Evolutionary conservation across 257 asterid species (phyloP).

Genomic region (Nicotiana paniculata): DNA sequence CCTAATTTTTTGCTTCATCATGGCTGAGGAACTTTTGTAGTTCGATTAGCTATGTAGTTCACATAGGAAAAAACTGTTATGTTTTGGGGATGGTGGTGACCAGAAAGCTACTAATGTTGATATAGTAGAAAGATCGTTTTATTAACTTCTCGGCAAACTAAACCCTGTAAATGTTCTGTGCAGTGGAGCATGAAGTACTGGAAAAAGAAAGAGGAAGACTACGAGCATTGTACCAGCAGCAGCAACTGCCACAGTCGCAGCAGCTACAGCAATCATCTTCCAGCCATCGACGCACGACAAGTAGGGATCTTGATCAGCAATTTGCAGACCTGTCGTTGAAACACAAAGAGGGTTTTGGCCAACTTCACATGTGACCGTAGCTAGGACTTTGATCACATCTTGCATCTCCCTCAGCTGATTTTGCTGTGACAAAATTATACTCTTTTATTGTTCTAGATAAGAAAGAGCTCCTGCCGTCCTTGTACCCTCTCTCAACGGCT

Average conservation of each 20-base stretch:
- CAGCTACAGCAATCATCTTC: neutral
- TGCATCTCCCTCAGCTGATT: slow-evolving; percentile 26
- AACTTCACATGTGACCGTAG: slow-evolving; percentile 47
- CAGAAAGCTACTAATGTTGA: neutral
- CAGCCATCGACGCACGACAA: slow-evolving; percentile 43
- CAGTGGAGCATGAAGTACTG: slow-evolving; percentile 89
- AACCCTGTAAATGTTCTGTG: slow-evolving; percentile 18
- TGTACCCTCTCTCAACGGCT: slow-evolving; percentile 5
- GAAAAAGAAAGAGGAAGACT: slow-evolving; percentile 81
- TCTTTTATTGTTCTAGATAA: slow-evolving; percentile 10
- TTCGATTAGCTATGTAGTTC: neutral
- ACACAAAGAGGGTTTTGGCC: slow-evolving; percentile 54
- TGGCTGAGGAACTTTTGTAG: neutral
- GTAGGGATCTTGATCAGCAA: slow-evolving; percentile 74
- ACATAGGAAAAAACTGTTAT: neutral
- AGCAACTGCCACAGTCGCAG: slow-evolving; percentile 16
- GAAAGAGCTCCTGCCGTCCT: slow-evolving; percentile 15
- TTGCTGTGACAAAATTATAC: slow-evolving; percentile 18
- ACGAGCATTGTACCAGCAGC: slow-evolving; percentile 55
- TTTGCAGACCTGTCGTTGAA: slow-evolving; percentile 65
- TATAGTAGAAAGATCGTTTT: neutral
- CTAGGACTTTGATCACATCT: slow-evolving; percentile 21
- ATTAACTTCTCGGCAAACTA: neutral
- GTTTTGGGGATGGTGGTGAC: neutral
- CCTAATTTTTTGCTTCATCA: neutral